Evolutionary conservation across 2,329 filamentous ascomycete species (phyloP).

Genomic region (Ramularia endophylla): DNA sequence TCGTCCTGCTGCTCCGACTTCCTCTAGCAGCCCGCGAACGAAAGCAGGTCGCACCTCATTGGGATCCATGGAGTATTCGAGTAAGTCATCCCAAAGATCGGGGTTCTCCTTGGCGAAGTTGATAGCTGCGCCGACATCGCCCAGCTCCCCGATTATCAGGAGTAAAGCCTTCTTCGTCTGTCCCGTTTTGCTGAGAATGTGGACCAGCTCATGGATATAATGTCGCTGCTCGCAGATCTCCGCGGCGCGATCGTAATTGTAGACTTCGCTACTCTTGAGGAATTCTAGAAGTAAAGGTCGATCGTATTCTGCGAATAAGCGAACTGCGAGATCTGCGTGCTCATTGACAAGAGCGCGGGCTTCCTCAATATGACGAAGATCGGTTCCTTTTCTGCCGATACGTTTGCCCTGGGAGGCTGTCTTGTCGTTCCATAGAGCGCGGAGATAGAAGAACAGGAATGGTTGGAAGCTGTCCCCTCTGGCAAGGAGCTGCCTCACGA

Average conservation of each 20-base stretch:
- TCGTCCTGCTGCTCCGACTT: conserved; percentile 70
- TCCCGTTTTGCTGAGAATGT: conserved; percentile 90
- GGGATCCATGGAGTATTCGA: conserved; percentile 88
- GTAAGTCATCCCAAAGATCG: conserved; percentile 89
- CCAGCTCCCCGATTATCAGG: conserved; percentile 88
- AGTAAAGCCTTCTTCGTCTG: conserved; percentile 87
- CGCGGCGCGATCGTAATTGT: conserved; percentile 76
- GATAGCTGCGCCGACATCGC: conserved; percentile 88
- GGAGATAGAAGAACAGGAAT: conserved; percentile 90
- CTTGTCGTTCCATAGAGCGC: conserved; percentile 64
- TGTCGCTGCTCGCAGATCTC: conserved; percentile 71
- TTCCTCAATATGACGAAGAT: conserved; percentile 39
- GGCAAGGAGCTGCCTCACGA: conserved; percentile 69
- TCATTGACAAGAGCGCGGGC: conserved; percentile 66
- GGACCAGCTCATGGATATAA: conserved; percentile 90
- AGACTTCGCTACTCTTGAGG: conserved; percentile 71
- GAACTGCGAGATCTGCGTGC: conserved; percentile 80
- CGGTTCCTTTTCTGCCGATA: conserved; percentile 20
- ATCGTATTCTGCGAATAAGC: conserved; percentile 80
- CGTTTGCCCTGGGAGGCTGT: conserved; percentile 7
- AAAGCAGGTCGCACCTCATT: conserved; percentile 66
- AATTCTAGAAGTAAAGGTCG: conserved; percentile 78
- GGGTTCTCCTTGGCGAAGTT: conserved; percentile 88
- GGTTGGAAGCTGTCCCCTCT: conserved; percentile 55
- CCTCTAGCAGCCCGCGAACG: conserved; percentile 83